These are phyloP conservation scores for Catunica adiposa DNA, from an alignment of 2,329 filamentous ascomycete species.

Conservation along the genomic window DNA sequence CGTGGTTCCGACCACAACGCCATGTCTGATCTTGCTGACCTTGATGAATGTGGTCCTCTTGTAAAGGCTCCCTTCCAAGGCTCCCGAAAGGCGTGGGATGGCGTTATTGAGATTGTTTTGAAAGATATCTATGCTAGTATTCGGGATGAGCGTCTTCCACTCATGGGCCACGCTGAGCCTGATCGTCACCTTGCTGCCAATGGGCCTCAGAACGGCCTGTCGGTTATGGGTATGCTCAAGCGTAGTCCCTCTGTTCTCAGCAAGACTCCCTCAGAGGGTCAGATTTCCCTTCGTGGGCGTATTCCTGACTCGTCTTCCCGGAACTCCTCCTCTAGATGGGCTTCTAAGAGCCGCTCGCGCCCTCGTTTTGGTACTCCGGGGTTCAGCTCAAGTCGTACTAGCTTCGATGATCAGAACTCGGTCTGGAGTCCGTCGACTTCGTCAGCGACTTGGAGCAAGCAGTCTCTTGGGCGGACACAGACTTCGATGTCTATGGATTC, in stretches of 20 bases:
- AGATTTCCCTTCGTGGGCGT: constrained; percentile 53
- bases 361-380: constrained; percentile 59
- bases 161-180: constrained; percentile 51
- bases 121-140: constrained; percentile 89
- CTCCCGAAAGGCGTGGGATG: constrained; percentile 64
- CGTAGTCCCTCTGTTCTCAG: constrained; percentile 81
- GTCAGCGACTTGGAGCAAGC: constrained; percentile 91
- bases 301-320: constrained; percentile 41
- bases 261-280: constrained; percentile 76
- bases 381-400: constrained; percentile 80
- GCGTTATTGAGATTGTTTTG: constrained; percentile 74
- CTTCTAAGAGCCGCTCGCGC: constrained; percentile 70
- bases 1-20: constrained; percentile 25
- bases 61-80: constrained; percentile 65
- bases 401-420: constrained; percentile 77
- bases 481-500: constrained; percentile 88
- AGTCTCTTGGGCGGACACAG: constrained; percentile 78
- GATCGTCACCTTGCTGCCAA: constrained; percentile 23
- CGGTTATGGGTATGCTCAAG: constrained; percentile 62
- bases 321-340: constrained; percentile 51
- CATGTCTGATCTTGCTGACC: constrained; percentile 5
- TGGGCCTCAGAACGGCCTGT: constrained; percentile 36
- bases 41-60: constrained; percentile 53
- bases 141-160: constrained; percentile 65
- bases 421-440: constrained; percentile 74